Conservation (phyloP, 345 rosid species). For the Punica granatum region DNA sequence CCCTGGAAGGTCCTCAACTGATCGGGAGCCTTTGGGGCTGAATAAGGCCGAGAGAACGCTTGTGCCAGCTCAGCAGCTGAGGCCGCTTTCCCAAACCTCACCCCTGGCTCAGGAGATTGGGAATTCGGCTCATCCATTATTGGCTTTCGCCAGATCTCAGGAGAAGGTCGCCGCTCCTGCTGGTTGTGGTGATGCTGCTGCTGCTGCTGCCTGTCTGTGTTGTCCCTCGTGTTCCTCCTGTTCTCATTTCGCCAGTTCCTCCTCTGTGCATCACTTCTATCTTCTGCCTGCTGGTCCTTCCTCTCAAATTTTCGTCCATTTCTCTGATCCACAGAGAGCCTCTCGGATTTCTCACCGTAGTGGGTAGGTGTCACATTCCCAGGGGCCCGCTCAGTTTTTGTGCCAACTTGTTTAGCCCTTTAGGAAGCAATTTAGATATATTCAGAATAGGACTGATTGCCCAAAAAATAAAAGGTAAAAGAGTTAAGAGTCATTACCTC, state of each 20-base stretch:
- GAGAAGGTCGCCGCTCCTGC: constrained; percentile 62
- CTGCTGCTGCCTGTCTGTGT: constrained; percentile 36
- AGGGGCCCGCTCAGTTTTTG: constrained; percentile 37
- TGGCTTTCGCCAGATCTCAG: constrained; percentile 76
- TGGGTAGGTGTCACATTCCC: constrained; percentile 24
- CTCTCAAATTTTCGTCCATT: constrained; percentile 38
- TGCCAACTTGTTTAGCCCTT: constrained; percentile 38
- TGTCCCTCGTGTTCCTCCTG: constrained; percentile 30
- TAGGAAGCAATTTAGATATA: constrained; percentile 1
- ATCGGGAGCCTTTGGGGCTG: constrained; percentile 31
- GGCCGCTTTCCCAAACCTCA: constrained; percentile 57
- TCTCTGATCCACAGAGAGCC: constrained; percentile 35
- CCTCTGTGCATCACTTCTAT: constrained; percentile 46
- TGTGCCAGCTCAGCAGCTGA: constrained; percentile 76
- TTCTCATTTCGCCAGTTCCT: constrained; percentile 57
- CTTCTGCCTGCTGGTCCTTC: constrained; percentile 42
- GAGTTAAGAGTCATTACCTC: constrained; percentile 25
- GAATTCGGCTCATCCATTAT: constrained; percentile 48
- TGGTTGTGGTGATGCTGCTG: constrained; percentile 23
- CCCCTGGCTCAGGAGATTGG: constrained; percentile 40
- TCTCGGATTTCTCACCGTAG: constrained; percentile 32
- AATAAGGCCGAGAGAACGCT: constrained; percentile 54
- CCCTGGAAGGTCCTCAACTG: constrained; percentile 26
- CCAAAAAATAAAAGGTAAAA: neutral
- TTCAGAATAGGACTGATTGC: neutral